Base-by-base conservation (phyloP, 352 stramenopile genomes). In the Pythium aristosporum region DNA sequence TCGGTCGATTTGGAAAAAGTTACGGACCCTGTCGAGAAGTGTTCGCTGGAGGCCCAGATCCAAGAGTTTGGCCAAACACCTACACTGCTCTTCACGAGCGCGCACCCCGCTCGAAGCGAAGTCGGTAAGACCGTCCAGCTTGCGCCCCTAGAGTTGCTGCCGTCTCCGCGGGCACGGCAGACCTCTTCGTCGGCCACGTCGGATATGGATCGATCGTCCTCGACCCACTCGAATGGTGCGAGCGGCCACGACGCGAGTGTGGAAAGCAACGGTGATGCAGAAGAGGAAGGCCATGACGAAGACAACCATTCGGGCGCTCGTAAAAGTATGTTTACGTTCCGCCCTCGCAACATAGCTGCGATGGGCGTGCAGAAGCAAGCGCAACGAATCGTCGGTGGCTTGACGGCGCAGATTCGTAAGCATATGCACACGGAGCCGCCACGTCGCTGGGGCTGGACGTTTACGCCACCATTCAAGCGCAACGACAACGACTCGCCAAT, bases 31-130 rank as follows among this genome's bases (percentile, higher is more conserved):
- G 84, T 98, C 20, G 87, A 98, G 57, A 87, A 96, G 49, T 96
- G 94, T 57, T 98, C 96, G 18, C 96, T 98, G 18, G 88, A 97
- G 67, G 84, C 82, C 1, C 93, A 98, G 62, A 98, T 98, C 50
- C 87, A 96, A 63, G 88, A 97, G 63, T 97, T 97, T 69, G 91
- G 91, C 1, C 91, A 97, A 68, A 97, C 89, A 0, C 91, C 91
- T 0, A 94, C 78, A 32, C 65, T 88, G 16, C 61, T 96, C 2
- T 96, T 96, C 63, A 61, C 70, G 28, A 84, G 76, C 18, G 67
- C 80, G 2, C 87, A 96, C 63, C 87, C 87, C 44, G 75, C 80
- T 0, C 81, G 87, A 6, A 84, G 73, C 21, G 81, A 88, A n/a
- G 28, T 88, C 3, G 77, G 75, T 0, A 85, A 82, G 53, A 48